Conservation (phyloP, 1,139 yeast species). For the Casaregolazyma suthepensis region DNA sequence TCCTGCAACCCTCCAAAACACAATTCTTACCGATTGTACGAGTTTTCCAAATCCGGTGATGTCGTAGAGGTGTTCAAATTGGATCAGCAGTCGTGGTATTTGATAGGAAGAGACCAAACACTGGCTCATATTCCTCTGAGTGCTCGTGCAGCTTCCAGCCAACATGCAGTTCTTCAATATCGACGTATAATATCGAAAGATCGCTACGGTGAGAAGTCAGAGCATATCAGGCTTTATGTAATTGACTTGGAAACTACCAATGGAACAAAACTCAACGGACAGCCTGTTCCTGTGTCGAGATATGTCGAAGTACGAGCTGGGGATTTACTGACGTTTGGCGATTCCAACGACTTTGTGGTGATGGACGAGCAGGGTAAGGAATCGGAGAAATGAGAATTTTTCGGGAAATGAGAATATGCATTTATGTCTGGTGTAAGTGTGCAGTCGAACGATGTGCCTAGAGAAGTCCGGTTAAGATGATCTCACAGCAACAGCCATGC, state of each 20-base stretch:
- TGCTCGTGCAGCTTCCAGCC: slow-evolving; percentile 43
- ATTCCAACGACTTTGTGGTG: slow-evolving; percentile 17
- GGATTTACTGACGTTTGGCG: slow-evolving; percentile 46
- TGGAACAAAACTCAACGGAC: slow-evolving; percentile 48
- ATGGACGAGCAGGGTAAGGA: slow-evolving; percentile 4
- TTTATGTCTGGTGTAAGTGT: too few species aligned
- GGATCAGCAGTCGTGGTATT: slow-evolving; percentile 30
- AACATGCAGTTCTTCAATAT: slow-evolving; percentile 55
- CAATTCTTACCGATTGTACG: slow-evolving; percentile 12
- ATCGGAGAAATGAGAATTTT: too few species aligned
- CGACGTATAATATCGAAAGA: slow-evolving; percentile 25
- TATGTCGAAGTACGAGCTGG: slow-evolving; percentile 44
- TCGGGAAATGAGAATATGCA: too few species aligned
- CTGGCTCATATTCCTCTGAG: slow-evolving; percentile 42
- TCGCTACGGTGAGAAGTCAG: slow-evolving; percentile 19
- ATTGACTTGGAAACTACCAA: slow-evolving; percentile 50
- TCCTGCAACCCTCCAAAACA: slow-evolving; percentile 32
- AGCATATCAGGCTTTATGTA: slow-evolving; percentile 37
- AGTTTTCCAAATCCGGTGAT: slow-evolving; percentile 28
- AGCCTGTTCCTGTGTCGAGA: slow-evolving; percentile 40
- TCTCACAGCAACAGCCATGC: too few species aligned
- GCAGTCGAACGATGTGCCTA: too few species aligned
- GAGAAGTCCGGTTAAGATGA: too few species aligned
- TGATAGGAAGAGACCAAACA: slow-evolving; percentile 44
- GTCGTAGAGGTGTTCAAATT: slow-evolving; percentile 30